Evolutionary conservation across 352 stramenopile species (phyloP).

Genomic region (Phytophthora ramorum): DNA sequence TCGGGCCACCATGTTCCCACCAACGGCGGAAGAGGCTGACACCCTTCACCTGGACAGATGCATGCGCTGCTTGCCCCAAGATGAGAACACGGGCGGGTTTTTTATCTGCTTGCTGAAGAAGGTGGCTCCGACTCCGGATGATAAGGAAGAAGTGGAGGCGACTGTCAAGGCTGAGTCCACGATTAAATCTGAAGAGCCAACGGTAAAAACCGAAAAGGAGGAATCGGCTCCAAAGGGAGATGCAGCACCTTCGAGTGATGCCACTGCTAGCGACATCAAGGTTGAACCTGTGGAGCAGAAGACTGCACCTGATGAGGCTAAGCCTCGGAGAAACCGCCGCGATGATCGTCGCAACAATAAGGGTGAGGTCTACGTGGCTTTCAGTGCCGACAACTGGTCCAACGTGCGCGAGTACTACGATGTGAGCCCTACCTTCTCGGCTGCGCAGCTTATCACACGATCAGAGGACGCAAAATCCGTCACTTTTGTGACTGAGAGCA

Average conservation of each 20-base stretch:
- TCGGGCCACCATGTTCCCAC: constrained; percentile 90
- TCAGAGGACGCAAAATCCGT: constrained; percentile 88
- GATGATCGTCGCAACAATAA: constrained; percentile 61
- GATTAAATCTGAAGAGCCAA: constrained; percentile 10
- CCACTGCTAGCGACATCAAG: constrained; percentile 29
- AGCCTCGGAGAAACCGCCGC: constrained; percentile 41
- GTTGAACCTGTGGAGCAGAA: constrained; percentile 20
- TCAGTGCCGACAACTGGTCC: constrained; percentile 62
- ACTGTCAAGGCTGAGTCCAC: constrained; percentile 10
- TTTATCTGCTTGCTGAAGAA: constrained; percentile 98
- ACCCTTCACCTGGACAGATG: constrained; percentile 93
- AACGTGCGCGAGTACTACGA: constrained; percentile 83
- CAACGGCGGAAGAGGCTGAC: constrained; percentile 73
- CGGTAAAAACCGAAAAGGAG: constrained; percentile 28
- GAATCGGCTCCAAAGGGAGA: constrained; percentile 12
- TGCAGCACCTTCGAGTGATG: constrained; percentile 11
- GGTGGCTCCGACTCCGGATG: constrained; percentile 63
- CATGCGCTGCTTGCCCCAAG: constrained; percentile 97
- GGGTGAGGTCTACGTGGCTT: constrained; percentile 81
- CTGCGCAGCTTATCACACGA: constrained; percentile 85
- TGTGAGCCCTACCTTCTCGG: constrained; percentile 70
- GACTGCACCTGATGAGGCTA: constrained; percentile 20
- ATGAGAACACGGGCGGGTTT: constrained; percentile 97
- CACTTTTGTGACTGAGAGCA: constrained; percentile 87
- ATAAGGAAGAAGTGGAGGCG: constrained; percentile 25